Evolutionary conservation across 768 basidiomycete genomes (phyloP), one percentile per base, ranked within the genome.

Genomic region (Lactarius deliciosus): DNA sequence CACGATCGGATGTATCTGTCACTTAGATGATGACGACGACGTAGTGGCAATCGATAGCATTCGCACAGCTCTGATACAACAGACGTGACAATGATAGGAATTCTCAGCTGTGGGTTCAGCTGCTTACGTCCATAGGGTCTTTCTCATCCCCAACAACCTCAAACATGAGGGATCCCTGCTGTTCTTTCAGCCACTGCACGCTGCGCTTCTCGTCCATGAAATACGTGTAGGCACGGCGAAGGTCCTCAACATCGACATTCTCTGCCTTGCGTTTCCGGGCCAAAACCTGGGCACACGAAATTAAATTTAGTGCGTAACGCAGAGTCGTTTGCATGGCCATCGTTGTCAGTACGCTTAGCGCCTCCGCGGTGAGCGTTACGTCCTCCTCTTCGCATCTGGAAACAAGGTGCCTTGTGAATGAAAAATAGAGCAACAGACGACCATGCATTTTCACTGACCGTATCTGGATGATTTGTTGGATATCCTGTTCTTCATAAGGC

Each of bases 151-250:
- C 77, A 60, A 88, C 82, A 77, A 90, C 90, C 73, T 91, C 90
- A 73, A 91, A 91, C 59, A 92, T 83, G 61, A 92, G 78, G 22
- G 80, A 75, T 0, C 90, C 90, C 70, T 90, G 87, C 74, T 91
- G 89, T 71, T 94, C 92, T 78, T 90, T 90, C 69, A 96, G 74
- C 91, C 92, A 96, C 73, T 95, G 89, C 57, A 94, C 90, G 70
- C 92, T 94, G 69, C 94, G 81, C 77, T 93, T 93, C 78, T 95
- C 93, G 74, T 96, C 94, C 83, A 94, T 89, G 77, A 96, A 96
- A 74, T 92, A 94, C 36, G 81, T 83, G 75, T 98, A 98, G 2
- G 88, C 92, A 62, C 89, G 81, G 58, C 90, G 79, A 38, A 98
- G 81, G 75, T 98, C 96, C 59, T 90, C 87, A 0, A 92, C 89